Evolutionary conservation across 192 early-diverging fungal species (phyloP).

Genomic region (Coemansia sp.): DNA sequence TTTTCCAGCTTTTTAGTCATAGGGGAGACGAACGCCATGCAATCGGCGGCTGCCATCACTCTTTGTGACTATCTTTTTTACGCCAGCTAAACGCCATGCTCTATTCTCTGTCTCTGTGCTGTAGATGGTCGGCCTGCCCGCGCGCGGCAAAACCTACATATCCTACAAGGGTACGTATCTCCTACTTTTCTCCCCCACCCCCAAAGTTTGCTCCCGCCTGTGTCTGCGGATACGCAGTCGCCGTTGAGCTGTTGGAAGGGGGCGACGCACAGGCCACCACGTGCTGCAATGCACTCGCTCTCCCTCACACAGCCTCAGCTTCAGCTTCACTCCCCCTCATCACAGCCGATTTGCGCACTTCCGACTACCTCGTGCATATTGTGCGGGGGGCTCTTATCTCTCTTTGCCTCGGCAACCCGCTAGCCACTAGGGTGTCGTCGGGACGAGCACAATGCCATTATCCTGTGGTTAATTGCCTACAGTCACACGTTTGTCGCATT

Average conservation of each 20-base stretch:
- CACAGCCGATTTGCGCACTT: too few relatives aligned
- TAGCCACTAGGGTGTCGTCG: not conserved
- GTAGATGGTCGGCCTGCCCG: slow-evolving; percentile 88
- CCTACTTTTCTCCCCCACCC: not conserved
- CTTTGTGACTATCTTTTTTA: slow-evolving; percentile 9
- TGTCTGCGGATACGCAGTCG: not conserved
- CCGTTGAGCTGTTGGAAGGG: not conserved
- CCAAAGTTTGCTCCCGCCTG: not conserved
- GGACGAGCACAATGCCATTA: not conserved
- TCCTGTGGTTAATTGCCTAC: slow-evolving; percentile 5
- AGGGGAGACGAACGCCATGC: not conserved
- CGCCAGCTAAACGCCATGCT: not conserved
- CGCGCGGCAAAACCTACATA: slow-evolving; percentile 96
- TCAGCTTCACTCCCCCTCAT: not conserved
- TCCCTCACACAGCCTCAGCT: not conserved
- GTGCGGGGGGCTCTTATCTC: too few relatives aligned
- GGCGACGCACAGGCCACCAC: slow-evolving; percentile 9
- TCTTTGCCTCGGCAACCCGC: not conserved
- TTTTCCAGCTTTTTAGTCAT: not conserved
- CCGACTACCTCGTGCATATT: too few relatives aligned
- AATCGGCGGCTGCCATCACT: not conserved
- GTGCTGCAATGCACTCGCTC: slow-evolving; percentile 6
- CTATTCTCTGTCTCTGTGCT: not conserved
- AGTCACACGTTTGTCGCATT: slow-evolving; percentile 3
- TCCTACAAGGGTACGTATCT: slow-evolving; percentile 73